A percentile compares a stretch with the other conserved stretches of the same genome.
Conservation (phyloP, 2,329 filamentous ascomycete genomes). For the Chrysosporium keratinophilum region DNA sequence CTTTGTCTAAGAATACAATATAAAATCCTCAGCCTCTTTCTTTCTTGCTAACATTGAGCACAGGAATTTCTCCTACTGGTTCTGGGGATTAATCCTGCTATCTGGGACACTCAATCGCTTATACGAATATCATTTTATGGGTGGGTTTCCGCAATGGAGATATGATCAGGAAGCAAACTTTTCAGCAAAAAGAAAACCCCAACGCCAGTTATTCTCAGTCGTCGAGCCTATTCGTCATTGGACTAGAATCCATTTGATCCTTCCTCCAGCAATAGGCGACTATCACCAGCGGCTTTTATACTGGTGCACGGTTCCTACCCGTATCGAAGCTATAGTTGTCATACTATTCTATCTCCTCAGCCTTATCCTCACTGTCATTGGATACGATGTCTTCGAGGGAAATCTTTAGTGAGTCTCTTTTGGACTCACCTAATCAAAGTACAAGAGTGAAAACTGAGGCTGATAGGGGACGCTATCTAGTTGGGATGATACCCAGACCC, state of each 20-base stretch:
- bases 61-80: constrained; percentile 11
- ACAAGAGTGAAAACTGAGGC: background rate
- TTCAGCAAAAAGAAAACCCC: background rate
- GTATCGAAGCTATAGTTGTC: constrained; percentile 39
- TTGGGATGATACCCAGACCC: constrained; percentile 18
- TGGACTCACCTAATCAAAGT: background rate
- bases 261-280: constrained; percentile 8
- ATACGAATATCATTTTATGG: background rate
- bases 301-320: constrained; percentile 39
- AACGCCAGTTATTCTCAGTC: background rate
- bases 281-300: constrained; percentile 34
- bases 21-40: no score
- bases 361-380: constrained; percentile 34
- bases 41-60: background rate
- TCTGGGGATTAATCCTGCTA: constrained; percentile 12
- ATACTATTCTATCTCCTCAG: constrained; percentile 38
- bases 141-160: background rate
- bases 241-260: constrained; percentile 7
- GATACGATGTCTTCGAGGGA: constrained; percentile 37
- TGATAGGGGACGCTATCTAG: background rate
- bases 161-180: constrained; percentile 15
- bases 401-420: constrained; percentile 39
- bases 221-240: constrained; percentile 1
- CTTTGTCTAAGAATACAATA: background rate
- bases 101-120: constrained; percentile 10